Evolutionary conservation across 345 rosid genomes (phyloP), one percentile per base, ranked within the genome.

Genomic region (Brassica juncea): DNA sequence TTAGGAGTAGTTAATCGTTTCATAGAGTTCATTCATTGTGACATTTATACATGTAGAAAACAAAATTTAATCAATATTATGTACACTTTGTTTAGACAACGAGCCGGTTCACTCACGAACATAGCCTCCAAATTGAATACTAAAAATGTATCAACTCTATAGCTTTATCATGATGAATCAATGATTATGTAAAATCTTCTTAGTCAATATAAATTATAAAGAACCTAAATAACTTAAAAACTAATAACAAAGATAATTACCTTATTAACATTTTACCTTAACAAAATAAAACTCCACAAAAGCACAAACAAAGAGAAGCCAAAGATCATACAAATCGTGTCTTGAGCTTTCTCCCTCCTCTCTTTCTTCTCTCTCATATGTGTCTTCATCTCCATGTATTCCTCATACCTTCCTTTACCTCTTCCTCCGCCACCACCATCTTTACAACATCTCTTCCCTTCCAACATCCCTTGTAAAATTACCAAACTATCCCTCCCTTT

Each of bases 401-500:
- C 88, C 66, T 76, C 81, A 65, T 75, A 86, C 79, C 74, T 85
- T 71, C 28, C 58, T 71, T 19, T 67, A 72, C 3, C 31, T 44
- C 66, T 28, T 70, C 14, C 25, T 25, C 70, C 76, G 8, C 35
- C 76, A 57, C 47, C 79, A 42, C 49, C 82, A 37, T 73, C 79
- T 70, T 75, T 73, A 84, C 91, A 83, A 83, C 91, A 77, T 81
- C 80, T 84, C 8, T 86, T 85, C 0, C 84, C 74, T 47, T 75
- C 87, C 84, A 89, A 76, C 5, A 86, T 85, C 52, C 70, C 83
- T 12, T 68, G 64, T 34, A 92, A 72, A 71, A 92, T 83, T 70
- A 83, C 91, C 88, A 92, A 76, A 78, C 93, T 85, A 1, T 89
- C 93, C 87, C 31, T 76, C 74, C 98, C 97, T n/a, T 8, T 87